phyloP scores from a whole-genome alignment of 352 stramenopile species.

The Phytophthora colocasiae region DNA sequence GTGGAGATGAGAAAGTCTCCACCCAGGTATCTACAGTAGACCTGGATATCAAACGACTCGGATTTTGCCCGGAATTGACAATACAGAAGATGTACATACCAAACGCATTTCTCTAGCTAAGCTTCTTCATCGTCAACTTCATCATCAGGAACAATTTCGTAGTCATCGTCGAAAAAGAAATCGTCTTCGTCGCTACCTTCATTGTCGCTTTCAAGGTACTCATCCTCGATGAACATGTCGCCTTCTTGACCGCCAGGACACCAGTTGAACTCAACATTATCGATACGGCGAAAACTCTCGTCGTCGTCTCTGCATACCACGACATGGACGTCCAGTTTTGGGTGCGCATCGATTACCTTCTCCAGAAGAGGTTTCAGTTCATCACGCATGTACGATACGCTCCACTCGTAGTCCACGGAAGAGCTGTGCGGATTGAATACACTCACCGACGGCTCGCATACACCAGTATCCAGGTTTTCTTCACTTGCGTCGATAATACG shows the following conservation, averaged over 20 bases:
- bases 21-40: too few species aligned
- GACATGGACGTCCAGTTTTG: conserved; percentile 30
- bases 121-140: conserved; percentile 14
- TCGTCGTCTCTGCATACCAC: conserved; percentile 25
- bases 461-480: conserved; percentile 14
- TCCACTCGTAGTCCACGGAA: conserved; percentile 33
- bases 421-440: conserved; percentile 32
- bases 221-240: conserved; percentile 34
- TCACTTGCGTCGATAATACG: conserved; percentile 22
- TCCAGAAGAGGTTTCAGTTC: conserved; percentile 47
- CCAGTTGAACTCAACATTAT: conserved; percentile 39
- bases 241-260: conserved; percentile 22
- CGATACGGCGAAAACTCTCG: conserved; percentile 31
- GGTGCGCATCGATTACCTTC: conserved; percentile 29
- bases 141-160: conserved; percentile 19
- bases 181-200: conserved; percentile 28
- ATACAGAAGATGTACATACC: too few species aligned
- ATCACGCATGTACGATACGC: conserved; percentile 28
- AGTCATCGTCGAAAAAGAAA: conserved; percentile 22
- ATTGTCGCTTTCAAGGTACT: conserved; percentile 20
- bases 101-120: background rate
- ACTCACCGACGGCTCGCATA: conserved; percentile 32
- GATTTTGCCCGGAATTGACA: too few species aligned
- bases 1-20: too few species aligned
- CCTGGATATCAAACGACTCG: too few species aligned